Conservation (phyloP, 1,284 basidiomycete species). For the Cutaneotrichosporon sp. region DNA sequence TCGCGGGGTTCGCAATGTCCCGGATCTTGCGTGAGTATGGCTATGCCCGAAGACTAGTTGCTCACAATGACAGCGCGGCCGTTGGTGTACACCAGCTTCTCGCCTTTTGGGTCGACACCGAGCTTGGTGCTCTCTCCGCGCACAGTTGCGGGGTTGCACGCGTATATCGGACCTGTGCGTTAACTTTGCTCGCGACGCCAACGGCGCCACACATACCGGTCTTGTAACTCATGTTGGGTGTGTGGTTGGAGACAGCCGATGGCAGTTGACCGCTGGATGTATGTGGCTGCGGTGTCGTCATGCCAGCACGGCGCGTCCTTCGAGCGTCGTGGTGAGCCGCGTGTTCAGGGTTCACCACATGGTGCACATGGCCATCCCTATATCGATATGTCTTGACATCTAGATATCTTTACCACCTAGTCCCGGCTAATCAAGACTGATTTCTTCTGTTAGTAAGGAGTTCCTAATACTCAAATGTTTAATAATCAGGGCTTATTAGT, state of each 20-base stretch:
- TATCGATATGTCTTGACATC: too few relatives aligned
- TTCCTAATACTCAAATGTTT: too few relatives aligned
- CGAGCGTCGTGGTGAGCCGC: too few relatives aligned
- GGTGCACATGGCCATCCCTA: too few relatives aligned
- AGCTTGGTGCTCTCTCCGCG: conserved; percentile 65
- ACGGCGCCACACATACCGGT: background rate
- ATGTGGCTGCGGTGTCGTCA: too few relatives aligned
- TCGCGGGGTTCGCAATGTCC: conserved; percentile 52
- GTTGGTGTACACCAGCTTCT: conserved; percentile 80
- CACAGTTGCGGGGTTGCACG: conserved; percentile 68
- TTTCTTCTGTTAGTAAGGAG: too few relatives aligned
- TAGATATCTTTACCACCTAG: too few relatives aligned
- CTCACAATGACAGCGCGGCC: conserved; percentile 79
- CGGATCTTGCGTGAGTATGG: conserved; percentile 53
- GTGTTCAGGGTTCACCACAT: too few relatives aligned
- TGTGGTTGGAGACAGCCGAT: background rate
- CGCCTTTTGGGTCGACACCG: conserved; percentile 62
- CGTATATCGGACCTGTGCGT: conserved; percentile 53
- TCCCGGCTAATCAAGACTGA: too few relatives aligned
- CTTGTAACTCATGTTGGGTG: background rate
- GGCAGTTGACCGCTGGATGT: background rate
- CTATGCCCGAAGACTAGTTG: background rate
- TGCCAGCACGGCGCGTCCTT: too few relatives aligned
- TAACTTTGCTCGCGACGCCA: background rate
- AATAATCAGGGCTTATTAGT: too few relatives aligned